These are phyloP conservation scores for Xylaria cubensis DNA, from an alignment of 495 filamentous ascomycete genomes.

Conservation along the genomic window DNA sequence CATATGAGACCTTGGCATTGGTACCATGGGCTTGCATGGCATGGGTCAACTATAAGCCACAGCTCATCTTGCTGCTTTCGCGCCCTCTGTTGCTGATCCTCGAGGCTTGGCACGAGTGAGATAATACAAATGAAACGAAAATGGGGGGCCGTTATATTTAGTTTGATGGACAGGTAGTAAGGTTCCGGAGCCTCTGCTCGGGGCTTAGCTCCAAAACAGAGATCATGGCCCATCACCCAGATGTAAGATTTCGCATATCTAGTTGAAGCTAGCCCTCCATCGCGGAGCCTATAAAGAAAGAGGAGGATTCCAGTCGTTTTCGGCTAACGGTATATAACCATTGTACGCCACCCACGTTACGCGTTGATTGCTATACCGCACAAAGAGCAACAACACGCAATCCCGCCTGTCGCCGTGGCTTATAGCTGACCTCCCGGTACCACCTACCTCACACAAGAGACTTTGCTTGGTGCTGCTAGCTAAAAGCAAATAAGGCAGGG, in stretches of 20 bases:
- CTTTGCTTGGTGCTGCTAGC: constrained; percentile 19
- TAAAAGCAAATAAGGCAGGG: constrained; percentile 5
- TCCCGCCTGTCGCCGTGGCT: constrained; percentile 5
- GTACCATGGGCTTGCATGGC: neutral
- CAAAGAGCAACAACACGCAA: constrained; percentile 19
- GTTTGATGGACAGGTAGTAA: neutral
- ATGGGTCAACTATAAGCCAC: neutral
- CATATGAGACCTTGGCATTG: constrained; percentile 5
- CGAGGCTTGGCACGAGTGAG: constrained; percentile 11
- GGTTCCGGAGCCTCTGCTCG: neutral
- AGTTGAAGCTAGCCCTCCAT: neutral
- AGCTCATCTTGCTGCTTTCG: constrained; percentile 8
- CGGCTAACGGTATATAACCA: neutral
- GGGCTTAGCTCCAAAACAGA: neutral
- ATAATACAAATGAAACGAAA: constrained; percentile 8
- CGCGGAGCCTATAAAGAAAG: neutral
- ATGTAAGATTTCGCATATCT: constrained; percentile 4
- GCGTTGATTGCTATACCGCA: neutral
- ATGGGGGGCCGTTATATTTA: constrained; percentile 15
- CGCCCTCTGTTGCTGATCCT: constrained; percentile 15
- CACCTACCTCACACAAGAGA: constrained; percentile 7
- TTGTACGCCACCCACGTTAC: constrained; percentile 1
- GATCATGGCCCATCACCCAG: neutral
- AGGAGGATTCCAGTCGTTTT: neutral
- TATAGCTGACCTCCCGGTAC: constrained; percentile 11